These are phyloP conservation scores for Suhomyces yuchorum DNA, from an alignment of 1,139 yeast genomes.

Conservation along the genomic window DNA sequence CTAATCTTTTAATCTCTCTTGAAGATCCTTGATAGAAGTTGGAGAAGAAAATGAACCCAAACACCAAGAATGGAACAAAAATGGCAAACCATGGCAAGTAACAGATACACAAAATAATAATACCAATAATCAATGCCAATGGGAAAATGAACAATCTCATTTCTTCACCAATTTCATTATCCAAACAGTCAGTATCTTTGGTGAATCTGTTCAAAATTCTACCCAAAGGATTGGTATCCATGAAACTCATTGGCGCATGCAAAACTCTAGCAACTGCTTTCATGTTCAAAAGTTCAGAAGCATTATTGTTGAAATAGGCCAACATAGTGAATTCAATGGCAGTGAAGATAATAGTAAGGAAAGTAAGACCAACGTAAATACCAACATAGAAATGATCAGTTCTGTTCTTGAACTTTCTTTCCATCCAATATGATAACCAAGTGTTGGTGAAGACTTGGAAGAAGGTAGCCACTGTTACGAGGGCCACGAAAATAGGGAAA, in stretches of 20 bases:
- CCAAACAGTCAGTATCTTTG: conserved; percentile 50
- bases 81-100: conserved; percentile 52
- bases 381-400: conserved; percentile 31
- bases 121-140: conserved; percentile 43
- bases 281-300: conserved; percentile 42
- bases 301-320: conserved; percentile 53
- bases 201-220: conserved; percentile 58
- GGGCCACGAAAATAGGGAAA: conserved; percentile 29
- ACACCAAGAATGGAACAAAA: conserved; percentile 43
- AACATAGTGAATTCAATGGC: conserved; percentile 55
- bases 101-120: conserved; percentile 43
- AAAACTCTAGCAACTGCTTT: conserved; percentile 40
- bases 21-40: conserved; percentile 47
- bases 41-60: conserved; percentile 35
- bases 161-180: conserved; percentile 50
- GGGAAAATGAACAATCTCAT: conserved; percentile 45
- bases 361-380: conserved; percentile 31
- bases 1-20: conserved; percentile 48
- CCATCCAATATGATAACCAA: conserved; percentile 46
- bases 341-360: conserved; percentile 50
- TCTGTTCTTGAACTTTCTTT: conserved; percentile 24
- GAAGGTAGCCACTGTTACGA: conserved; percentile 27
- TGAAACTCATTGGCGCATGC: conserved; percentile 49
- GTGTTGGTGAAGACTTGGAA: conserved; percentile 33
- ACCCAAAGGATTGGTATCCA: conserved; percentile 50